Evolutionary conservation across 371 early-diverging fungal species (phyloP), one percentile per base, ranked within the genome.

Genomic region (Globomyces sp.): DNA sequence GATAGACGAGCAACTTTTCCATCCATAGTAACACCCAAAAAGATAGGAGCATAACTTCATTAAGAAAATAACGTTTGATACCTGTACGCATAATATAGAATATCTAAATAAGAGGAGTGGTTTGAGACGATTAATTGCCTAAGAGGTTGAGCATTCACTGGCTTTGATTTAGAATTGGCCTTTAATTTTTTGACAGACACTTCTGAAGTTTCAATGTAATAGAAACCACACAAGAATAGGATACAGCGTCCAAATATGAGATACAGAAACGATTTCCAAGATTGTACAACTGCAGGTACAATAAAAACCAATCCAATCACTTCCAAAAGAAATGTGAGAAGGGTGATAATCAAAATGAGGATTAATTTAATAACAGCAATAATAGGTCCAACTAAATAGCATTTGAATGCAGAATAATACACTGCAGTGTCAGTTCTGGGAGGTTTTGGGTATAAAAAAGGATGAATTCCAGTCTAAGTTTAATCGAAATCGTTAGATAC

Each of bases 51-150:
- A 63, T 63, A 73, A 8, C 67, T 65, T 39, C 41, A 8, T 44
- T 36, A 52, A 44, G 24, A 24, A 24, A 24, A 24, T 24, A 24
- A 24, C 34, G 58, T 63, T 64, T 61, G 43, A 24, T 80, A 91
- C 85, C 77, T 72, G 65, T 75, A 85, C 2, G 86, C 85, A n/a
- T 92, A 74, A 60, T 90, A 91, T 46, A 94, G 53, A 2, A 93
- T 71, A 62, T 94, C 94, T 50, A 93, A 75, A 68, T 94, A 94
- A 2, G 92, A 93, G 0, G 85, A 82, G 80, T 92, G 91, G 74
- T 93, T 94, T 58, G 90, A 77, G 8, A 93, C 75, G 53, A 92
- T 87, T 2, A 94, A 62, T 63, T 2, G 34, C 41, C 44, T 47
- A 8, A 13, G 39, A 6, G 11, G 11, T 1, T n/a, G 41, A 24